phyloP scores from a whole-genome alignment of 2,329 filamentous ascomycete species.

The Colletotrichum horii region DNA sequence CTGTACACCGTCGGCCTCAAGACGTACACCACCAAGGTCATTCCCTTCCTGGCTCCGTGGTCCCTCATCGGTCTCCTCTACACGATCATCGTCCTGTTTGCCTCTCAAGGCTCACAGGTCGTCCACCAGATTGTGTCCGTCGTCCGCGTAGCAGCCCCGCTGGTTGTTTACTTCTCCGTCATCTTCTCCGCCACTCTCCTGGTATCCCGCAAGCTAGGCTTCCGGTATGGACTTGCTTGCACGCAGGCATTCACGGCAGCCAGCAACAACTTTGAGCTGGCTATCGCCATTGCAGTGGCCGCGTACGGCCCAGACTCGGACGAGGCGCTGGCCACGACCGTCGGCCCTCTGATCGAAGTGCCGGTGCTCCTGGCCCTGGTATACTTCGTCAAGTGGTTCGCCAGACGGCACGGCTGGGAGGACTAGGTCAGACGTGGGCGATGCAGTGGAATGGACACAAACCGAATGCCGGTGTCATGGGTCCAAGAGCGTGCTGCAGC shows the following conservation, averaged over 20 bases:
- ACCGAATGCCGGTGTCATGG: constrained; percentile 10
- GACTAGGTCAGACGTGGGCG: constrained; percentile 26
- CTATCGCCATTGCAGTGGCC: constrained; percentile 86
- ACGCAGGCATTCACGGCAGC: constrained; percentile 90
- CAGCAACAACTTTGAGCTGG: constrained; percentile 93
- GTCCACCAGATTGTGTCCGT: constrained; percentile 86
- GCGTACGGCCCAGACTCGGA: constrained; percentile 80
- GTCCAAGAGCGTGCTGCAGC: neutral
- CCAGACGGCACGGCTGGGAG: constrained; percentile 60
- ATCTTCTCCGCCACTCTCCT: constrained; percentile 76
- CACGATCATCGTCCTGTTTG: constrained; percentile 87
- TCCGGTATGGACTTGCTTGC: constrained; percentile 71
- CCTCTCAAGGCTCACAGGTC: constrained; percentile 77
- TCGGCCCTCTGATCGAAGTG: constrained; percentile 86
- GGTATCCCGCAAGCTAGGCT: constrained; percentile 68
- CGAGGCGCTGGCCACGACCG: constrained; percentile 81
- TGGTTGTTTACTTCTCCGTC: constrained; percentile 80
- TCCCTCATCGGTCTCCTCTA: constrained; percentile 85
- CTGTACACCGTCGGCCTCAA: constrained; percentile 56
- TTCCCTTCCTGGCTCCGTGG: constrained; percentile 73
- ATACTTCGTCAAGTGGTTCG: constrained; percentile 71
- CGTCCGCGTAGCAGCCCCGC: constrained; percentile 78
- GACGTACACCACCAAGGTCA: constrained; percentile 73
- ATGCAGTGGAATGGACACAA: neutral
- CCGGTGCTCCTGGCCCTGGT: constrained; percentile 80